phyloP scores from a whole-genome alignment of 2,329 filamentous ascomycete genomes.

The Xylariomycetidae sp. region DNA sequence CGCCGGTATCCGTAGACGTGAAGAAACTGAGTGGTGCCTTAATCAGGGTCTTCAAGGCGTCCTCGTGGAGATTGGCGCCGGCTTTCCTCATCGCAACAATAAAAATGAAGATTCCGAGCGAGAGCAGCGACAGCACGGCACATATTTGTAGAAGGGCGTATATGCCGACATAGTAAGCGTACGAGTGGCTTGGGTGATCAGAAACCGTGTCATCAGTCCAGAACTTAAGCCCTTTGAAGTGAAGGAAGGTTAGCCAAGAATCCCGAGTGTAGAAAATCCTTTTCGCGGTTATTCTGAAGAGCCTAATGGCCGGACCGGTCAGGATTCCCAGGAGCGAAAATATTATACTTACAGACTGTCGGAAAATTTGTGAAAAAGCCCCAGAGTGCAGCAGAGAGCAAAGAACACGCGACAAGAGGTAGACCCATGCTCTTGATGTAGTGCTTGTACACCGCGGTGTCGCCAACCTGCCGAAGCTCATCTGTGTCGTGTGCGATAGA shows the following conservation, averaged over 20 bases:
- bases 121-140: slow-evolving; percentile 27
- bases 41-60: slow-evolving; percentile 29
- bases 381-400: slow-evolving; percentile 6
- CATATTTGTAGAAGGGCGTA: not conserved
- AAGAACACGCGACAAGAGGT: slow-evolving; percentile 7
- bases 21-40: slow-evolving; percentile 37
- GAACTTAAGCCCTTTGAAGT: slow-evolving; percentile 15
- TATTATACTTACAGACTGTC: no score
- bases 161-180: not conserved
- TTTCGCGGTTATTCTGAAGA: no score
- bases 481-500: slow-evolving; percentile 1
- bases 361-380: no score
- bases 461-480: slow-evolving; percentile 13
- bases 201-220: not conserved
- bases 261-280: no score
- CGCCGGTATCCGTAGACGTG: slow-evolving; percentile 35
- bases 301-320: no score
- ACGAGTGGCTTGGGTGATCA: not conserved
- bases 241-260: slow-evolving; percentile 19
- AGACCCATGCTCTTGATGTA: slow-evolving; percentile 21
- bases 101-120: not conserved
- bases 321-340: no score
- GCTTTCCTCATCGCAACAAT: slow-evolving; percentile 20
- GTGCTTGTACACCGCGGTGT: slow-evolving; percentile 16
- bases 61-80: slow-evolving; percentile 28